Percentiles rank a stretch among this genome's conserved stretches.
Conservation (phyloP, 2,329 filamentous ascomycete species). For the Pseudogymnoascus sp. region DNA sequence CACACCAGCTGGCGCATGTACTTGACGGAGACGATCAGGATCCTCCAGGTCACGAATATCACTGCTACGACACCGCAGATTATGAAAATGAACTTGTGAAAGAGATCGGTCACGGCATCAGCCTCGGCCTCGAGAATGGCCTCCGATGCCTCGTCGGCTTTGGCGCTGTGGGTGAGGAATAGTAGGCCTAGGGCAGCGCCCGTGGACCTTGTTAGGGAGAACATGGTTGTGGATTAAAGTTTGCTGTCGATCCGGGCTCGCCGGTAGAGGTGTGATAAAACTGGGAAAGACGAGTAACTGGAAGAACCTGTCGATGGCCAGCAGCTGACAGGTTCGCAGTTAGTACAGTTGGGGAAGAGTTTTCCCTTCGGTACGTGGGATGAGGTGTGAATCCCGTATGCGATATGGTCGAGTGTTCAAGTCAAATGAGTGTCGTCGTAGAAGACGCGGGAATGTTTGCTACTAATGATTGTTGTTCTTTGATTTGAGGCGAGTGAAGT, state of each 20-base stretch:
- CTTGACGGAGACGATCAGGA: conserved; percentile 49
- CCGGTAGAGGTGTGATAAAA: neutral
- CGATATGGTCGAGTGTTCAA: neutral
- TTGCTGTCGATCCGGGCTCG: neutral
- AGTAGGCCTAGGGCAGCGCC: neutral
- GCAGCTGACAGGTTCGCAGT: neutral
- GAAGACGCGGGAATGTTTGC: conserved; percentile 2
- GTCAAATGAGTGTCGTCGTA: conserved; percentile 6
- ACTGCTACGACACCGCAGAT: conserved; percentile 56
- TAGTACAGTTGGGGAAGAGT: neutral
- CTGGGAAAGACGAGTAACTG: neutral
- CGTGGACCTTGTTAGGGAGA: neutral
- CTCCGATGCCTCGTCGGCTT: neutral
- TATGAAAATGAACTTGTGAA: conserved; percentile 53
- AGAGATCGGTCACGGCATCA: conserved; percentile 37
- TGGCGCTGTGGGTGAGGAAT: neutral
- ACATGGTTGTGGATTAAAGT: neutral
- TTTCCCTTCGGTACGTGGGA: neutral
- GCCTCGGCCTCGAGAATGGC: conserved; percentile 17
- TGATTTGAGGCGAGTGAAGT: neutral
- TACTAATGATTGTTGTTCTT: neutral
- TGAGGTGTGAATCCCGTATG: neutral
- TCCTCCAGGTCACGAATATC: conserved; percentile 59
- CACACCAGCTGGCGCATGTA: conserved; percentile 68
- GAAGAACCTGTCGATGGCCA: conserved; percentile 5